Base-by-base conservation (phyloP, 2,329 filamentous ascomycete genomes). In the Pyricularia grisea region DNA sequence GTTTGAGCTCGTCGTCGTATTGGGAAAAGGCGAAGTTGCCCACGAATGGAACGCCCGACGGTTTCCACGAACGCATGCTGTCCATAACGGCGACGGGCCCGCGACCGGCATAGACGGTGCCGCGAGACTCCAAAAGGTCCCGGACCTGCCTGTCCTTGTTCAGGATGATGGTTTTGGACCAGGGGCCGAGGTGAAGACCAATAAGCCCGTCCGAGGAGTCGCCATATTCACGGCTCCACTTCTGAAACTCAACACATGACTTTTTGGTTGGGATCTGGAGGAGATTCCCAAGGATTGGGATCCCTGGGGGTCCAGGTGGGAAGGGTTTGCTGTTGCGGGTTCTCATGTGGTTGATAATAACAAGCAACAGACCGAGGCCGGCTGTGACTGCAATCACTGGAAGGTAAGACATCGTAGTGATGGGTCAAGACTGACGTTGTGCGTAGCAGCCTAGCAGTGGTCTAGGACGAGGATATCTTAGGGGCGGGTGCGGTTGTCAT, bases 151-250 rank as follows among this genome's bases (percentile, higher is more conserved):
- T 70, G 31, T 81, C 79, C 0, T 78, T 80, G 0, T 78, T 81
- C 0, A 87, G 74, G 17, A 58, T 23, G 50, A 58, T 23, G 50
- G 50, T 23, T 23, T 20, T 58, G 50, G 50, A 58, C 0, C 60
- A 58, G 55, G 63, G 27, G 67, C 69, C 58, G 31, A 25, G 63
- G 68, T 69, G 23, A 64, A 68, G 3, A 50, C 69, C n/a, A 69
- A 65, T 3, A 87, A 81, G 20, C 87, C 76, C 71, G 85, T 74
- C 6, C 78, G 76, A 60, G 81, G 79, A 0, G 81, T 81, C 82
- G 0, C 84, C 77, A 60, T 86, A 86, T 72, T 85, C 77, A 6
- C 81, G 71, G 0, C 84, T 82, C 85, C 85, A 87, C 73, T 83
- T 81, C 55, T 82, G 74, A 67, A 85, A 85, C 68, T 85, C 81